Base-by-base conservation (phyloP, 2,329 filamentous ascomycete genomes). In the Penicillium sumatraense region DNA sequence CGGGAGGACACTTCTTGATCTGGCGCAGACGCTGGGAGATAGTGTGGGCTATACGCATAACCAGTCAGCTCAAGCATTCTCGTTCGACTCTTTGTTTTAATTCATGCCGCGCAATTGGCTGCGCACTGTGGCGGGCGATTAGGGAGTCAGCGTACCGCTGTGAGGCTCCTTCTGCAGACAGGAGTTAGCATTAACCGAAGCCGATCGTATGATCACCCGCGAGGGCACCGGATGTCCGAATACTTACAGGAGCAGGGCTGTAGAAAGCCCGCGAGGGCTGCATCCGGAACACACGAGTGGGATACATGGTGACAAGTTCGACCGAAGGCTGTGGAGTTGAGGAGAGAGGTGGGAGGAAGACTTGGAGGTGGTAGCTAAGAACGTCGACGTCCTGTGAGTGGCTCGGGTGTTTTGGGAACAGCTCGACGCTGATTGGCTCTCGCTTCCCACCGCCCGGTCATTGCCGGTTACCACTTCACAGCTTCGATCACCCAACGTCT, bases 11-110 rank as follows among this genome's bases (percentile, higher is more conserved):
- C 80, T 88, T 87, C 85, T 89, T 93, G 72, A 97, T 83, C 75
- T 87, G 89, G 75, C 93, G 90, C 70, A 99, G 83, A 75, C 93
- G 91, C 83, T 98, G 95, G 65, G 93, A 96, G 78, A 98, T 87
- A 70, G 93, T 97, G 82, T 98, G 95, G 75, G 91, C 95, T 99
- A 55, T 40, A 68, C 64, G 20, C 33, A 44, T 61, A 53, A 59
- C 47, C 21, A 46, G 61, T 72, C 58, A 70, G 65, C 63, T 59
- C 55, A 60, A 57, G 52, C 42, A 20, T 31, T 26, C 21, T 35
- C 20, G 41, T 18, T 27, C 33, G 44, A 13, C 35, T 26, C 26
- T 24, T 47, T 20, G 21, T 38, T 36, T 26, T 16, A 47, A 10
- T 42, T 24, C 23, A 36, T 5, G 29, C 31, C 21, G 18, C 20